Evolutionary conservation across 768 basidiomycete genomes (phyloP).

Genomic region (Hortiboletus flavorubellus): DNA sequence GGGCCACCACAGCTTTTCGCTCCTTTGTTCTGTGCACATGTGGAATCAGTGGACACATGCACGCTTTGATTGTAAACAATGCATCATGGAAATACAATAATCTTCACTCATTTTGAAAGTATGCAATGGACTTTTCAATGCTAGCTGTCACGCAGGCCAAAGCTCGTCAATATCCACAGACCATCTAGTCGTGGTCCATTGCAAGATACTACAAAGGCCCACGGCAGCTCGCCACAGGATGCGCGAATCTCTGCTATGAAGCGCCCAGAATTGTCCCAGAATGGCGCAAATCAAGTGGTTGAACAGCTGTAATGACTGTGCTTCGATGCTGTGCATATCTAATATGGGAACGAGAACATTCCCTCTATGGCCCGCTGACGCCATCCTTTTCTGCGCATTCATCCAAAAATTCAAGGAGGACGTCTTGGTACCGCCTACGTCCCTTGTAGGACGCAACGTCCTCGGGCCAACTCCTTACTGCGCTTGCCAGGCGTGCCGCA

Average conservation of each 20-base stretch:
- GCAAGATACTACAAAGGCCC: background rate
- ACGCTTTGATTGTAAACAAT: conserved; percentile 18
- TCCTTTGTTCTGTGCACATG: conserved; percentile 15
- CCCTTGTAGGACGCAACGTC: conserved; percentile 45
- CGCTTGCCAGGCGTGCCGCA: conserved; percentile 60
- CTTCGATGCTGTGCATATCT: background rate
- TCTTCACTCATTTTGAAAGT: background rate
- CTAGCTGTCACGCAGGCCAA: background rate
- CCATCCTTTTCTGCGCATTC: conserved; percentile 22
- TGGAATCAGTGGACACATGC: conserved; percentile 1
- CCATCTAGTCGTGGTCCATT: background rate
- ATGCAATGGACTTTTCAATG: background rate
- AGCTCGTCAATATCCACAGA: background rate
- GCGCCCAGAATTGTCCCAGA: background rate
- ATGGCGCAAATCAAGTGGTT: background rate
- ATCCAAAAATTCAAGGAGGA: conserved; percentile 27
- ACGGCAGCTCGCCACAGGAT: background rate
- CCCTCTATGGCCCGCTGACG: conserved; percentile 11
- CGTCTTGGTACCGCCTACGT: conserved; percentile 19
- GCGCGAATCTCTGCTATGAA: background rate
- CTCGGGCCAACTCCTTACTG: conserved; percentile 65
- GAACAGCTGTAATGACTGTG: background rate
- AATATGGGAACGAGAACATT: conserved; percentile 20
- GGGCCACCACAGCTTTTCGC: conserved; percentile 14
- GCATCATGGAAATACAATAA: conserved; percentile 6